Conservation (phyloP, 805 yeast genomes). For the Nakazawaea ernobii region DNA sequence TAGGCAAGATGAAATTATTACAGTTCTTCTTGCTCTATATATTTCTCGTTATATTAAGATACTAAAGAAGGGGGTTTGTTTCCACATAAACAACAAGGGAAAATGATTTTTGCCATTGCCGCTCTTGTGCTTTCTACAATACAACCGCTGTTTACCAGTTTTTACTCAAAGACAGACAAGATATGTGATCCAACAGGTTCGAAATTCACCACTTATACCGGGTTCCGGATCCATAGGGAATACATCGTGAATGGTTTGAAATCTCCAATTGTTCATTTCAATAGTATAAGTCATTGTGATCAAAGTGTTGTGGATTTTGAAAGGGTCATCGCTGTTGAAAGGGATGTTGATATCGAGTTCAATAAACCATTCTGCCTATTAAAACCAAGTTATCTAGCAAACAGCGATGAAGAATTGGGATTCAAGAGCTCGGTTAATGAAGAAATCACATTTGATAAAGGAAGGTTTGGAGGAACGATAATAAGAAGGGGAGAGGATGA, state of each 20-base stretch:
- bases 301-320: constrained; percentile 43
- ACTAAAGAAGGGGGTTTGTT: not conserved
- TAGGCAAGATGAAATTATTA: constrained; percentile 2
- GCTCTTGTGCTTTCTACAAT: not conserved
- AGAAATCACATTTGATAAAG: too few relatives aligned
- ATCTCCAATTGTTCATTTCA: constrained; percentile 35
- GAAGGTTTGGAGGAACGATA: too few relatives aligned
- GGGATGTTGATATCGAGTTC: constrained; percentile 44
- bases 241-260: constrained; percentile 33
- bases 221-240: constrained; percentile 48
- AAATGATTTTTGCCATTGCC: not conserved
- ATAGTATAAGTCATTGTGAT: constrained; percentile 46
- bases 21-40: constrained; percentile 4
- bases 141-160: not conserved
- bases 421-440: too few relatives aligned
- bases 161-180: constrained; percentile 21
- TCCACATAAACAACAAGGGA: not conserved
- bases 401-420: too few relatives aligned
- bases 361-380: constrained; percentile 38
- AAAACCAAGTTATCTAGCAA: constrained; percentile 18
- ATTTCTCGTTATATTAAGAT: constrained; percentile 20
- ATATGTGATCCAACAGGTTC: constrained; percentile 29
- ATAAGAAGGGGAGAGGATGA: not conserved
- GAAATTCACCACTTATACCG: constrained; percentile 38
- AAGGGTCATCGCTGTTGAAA: constrained; percentile 26